Conservation (phyloP, 2,329 filamentous ascomycete genomes). For the Colletotrichum orchidophilum region DNA sequence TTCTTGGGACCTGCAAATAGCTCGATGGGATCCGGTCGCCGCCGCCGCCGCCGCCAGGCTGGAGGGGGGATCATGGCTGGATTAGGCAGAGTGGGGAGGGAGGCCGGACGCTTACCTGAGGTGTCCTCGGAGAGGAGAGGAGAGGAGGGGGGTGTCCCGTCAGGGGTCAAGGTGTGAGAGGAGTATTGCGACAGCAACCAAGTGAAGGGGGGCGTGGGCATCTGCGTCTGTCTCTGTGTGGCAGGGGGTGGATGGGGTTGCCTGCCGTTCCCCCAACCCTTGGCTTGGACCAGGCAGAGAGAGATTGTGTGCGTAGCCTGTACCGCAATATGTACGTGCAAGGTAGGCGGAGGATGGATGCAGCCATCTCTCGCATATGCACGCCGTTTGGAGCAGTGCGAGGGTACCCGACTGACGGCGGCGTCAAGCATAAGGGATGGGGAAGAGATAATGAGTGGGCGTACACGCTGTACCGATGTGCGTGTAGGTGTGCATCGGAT, state of each 20-base stretch:
- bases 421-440: background rate
- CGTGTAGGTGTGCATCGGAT: background rate
- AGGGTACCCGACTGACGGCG: constrained; percentile 22
- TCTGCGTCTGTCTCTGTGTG: constrained; percentile 21
- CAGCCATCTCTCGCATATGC: constrained; percentile 35
- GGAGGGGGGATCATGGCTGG: constrained; percentile 8
- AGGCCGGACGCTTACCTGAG: constrained; percentile 24
- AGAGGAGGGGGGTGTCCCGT: constrained; percentile 19
- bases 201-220: constrained; percentile 23
- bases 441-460: background rate
- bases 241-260: constrained; percentile 27
- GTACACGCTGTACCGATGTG: background rate
- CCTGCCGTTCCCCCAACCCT: constrained; percentile 29
- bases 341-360: constrained; percentile 23
- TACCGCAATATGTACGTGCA: constrained; percentile 13
- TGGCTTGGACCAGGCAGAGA: constrained; percentile 30
- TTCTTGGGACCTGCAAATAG: constrained; percentile 13
- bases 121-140: constrained; percentile 5
- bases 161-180: constrained; percentile 15
- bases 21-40: constrained; percentile 1
- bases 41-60: constrained; percentile 20
- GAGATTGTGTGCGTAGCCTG: constrained; percentile 22
- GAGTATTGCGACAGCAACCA: constrained; percentile 6
- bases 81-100: constrained; percentile 12
- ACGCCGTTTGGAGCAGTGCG: constrained; percentile 30